Conservation (phyloP, 768 basidiomycete species). For the Hysterangium stoloniferum region DNA sequence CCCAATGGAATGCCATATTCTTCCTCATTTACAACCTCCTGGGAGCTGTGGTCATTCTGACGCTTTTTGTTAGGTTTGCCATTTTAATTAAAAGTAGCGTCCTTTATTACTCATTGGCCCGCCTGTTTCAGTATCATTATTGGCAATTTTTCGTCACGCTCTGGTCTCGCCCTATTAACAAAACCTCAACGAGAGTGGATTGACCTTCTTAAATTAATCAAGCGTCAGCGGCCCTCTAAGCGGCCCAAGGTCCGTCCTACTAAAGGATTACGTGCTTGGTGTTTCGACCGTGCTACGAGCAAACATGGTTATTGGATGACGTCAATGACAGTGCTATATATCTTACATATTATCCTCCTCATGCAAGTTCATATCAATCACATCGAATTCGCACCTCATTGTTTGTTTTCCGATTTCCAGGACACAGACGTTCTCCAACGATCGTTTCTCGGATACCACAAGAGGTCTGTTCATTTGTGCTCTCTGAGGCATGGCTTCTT, state of each 20-base stretch:
- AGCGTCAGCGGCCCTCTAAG: slow-evolving; percentile 78
- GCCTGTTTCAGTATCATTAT: slow-evolving; percentile 75
- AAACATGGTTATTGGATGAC: slow-evolving; percentile 94
- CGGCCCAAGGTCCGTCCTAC: slow-evolving; percentile 59
- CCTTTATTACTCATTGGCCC: slow-evolving; percentile 13
- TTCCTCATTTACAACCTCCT: slow-evolving; percentile 88
- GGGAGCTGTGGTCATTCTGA: slow-evolving; percentile 83
- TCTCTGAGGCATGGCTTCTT: neutral
- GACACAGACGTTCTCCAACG: slow-evolving; percentile 68
- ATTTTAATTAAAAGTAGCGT: neutral
- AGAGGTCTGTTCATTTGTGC: slow-evolving; percentile 38
- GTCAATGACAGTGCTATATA: slow-evolving; percentile 68
- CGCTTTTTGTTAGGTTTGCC: slow-evolving; percentile 80
- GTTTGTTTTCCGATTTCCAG: slow-evolving; percentile 30
- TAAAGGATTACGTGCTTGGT: slow-evolving; percentile 63
- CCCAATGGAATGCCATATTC: slow-evolving; percentile 82
- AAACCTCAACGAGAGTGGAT: slow-evolving; percentile 90
- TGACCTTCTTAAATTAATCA: slow-evolving; percentile 83
- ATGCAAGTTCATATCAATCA: slow-evolving; percentile 46
- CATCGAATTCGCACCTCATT: neutral
- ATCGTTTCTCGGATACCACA: slow-evolving; percentile 40
- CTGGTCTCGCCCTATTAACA: slow-evolving; percentile 81
- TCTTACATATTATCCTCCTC: slow-evolving; percentile 73
- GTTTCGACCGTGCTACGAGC: slow-evolving; percentile 81
- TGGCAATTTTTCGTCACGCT: slow-evolving; percentile 81